Evolutionary conservation across 495 filamentous ascomycete genomes (phyloP), one percentile per base, ranked within the genome.

Genomic region (Schizothecium vesticola): DNA sequence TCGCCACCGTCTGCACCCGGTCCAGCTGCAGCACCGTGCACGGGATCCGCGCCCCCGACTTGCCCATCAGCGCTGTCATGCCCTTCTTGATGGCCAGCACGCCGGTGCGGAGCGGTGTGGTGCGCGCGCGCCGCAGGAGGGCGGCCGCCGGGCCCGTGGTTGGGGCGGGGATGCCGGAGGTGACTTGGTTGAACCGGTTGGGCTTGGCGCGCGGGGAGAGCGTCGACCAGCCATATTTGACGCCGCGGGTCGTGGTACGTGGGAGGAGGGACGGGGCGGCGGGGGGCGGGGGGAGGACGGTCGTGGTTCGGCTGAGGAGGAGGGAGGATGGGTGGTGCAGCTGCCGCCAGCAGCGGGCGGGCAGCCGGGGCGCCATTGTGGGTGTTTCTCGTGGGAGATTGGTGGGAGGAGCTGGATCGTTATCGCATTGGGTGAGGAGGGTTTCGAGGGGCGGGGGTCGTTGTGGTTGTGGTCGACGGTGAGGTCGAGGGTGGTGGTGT

Each of bases 21-120:
- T 99, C 95, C 70, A 99, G 84, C 80, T 98, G 95, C 51, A 99
- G 86, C 63, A 99, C 91, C 10, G 95, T 99, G 81, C 92, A 96
- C 51, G 94, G 83, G 63, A 86, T 89, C 62, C 95, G 90, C 66
- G 84, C 86, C 28, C 93, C 94, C 33, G 91, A 89, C 64, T 85
- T 84, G 74, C 92, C 89, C 84, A 89, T 97, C 69, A 97, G 80
- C 63, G 91, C 94, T 13, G 92, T 96, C 90, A 99, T 97, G 74
- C 95, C 95, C 79, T 92, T 92, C 81, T 99, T 99, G 74, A 88
- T 86, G 9, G 90, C 92, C 29, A 98, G 84, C 22, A 89, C 89
- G 43, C 95, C 95, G 29, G 92, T 89, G 0, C 95, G 90, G 43
- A 91, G 80, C 0, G 95, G 94, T 9, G 93, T 87, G 0, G 90